Evolutionary conservation across 768 basidiomycete genomes (phyloP).

Genomic region (Lenzites betulinus): DNA sequence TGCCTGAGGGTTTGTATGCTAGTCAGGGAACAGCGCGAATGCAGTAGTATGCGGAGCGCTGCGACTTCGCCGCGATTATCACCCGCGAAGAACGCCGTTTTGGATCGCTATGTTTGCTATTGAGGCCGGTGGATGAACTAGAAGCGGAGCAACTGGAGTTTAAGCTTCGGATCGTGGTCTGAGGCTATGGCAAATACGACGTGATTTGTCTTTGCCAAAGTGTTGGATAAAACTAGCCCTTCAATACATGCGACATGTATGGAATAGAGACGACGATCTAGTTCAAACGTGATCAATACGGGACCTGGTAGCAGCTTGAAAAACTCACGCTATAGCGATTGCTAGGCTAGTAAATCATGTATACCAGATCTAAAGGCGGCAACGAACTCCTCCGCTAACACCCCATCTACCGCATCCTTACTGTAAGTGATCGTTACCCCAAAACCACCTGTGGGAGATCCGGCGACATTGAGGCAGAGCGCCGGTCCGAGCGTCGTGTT

Average conservation of each 20-base stretch:
- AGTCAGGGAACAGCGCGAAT: not conserved
- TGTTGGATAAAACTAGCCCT: no score
- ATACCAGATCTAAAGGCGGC: slow-evolving; percentile 1
- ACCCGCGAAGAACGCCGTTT: not conserved
- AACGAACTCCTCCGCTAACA: slow-evolving; percentile 25
- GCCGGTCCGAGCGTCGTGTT: slow-evolving; percentile 16
- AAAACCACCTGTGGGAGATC: slow-evolving; percentile 20
- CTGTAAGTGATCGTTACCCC: slow-evolving; percentile 25
- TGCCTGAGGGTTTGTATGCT: not conserved
- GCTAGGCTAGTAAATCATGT: not conserved
- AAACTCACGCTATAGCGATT: not conserved
- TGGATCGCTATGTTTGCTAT: no score
- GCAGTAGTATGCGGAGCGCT: not conserved
- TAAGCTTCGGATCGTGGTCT: not conserved
- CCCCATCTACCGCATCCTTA: slow-evolving; percentile 23
- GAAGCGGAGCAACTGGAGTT: not conserved
- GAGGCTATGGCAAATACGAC: no score
- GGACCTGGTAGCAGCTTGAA: not conserved
- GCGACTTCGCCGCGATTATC: slow-evolving; percentile 13
- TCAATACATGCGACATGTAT: not conserved
- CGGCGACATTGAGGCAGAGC: slow-evolving; percentile 25
- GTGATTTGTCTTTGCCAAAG: no score
- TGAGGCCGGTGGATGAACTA: not conserved
- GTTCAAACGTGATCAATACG: not conserved
- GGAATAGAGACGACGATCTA: not conserved